Conservation (phyloP, 2,329 filamentous ascomycete genomes). For the Trichoderma guizhouense region DNA sequence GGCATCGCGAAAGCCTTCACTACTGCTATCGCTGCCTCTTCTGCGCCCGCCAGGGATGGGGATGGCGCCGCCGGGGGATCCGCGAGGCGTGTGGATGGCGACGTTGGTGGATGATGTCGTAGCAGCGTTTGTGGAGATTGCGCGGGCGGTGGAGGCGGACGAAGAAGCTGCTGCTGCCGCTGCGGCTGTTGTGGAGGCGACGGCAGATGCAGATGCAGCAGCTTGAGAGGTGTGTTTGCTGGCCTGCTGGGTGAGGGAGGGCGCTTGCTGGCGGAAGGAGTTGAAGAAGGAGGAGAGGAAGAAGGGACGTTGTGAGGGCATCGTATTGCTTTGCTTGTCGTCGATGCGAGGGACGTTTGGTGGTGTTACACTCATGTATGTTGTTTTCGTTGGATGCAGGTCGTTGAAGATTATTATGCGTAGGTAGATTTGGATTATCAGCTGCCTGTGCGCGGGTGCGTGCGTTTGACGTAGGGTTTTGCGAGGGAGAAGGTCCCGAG, state of each 20-base stretch:
- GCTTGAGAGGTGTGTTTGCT: conserved; percentile 34
- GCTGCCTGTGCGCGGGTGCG: background rate
- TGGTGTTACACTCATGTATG: background rate
- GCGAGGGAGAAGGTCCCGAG: background rate
- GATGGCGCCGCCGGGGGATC: conserved; percentile 31
- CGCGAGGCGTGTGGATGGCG: conserved; percentile 31
- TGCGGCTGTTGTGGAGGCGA: conserved; percentile 27
- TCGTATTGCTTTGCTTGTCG: conserved; percentile 23
- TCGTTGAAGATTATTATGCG: background rate
- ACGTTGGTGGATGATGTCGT: conserved; percentile 26
- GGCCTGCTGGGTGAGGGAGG: conserved; percentile 36
- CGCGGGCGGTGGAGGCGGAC: conserved; percentile 22
- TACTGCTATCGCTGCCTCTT: conserved; percentile 71
- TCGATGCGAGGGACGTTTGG: background rate
- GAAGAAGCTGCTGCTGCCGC: conserved; percentile 27
- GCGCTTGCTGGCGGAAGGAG: conserved; percentile 50
- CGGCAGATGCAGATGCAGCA: conserved; percentile 27
- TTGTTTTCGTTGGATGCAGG: background rate
- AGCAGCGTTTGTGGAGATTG: conserved; percentile 26
- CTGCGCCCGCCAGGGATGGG: conserved; percentile 45
- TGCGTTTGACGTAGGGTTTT: conserved; percentile 1
- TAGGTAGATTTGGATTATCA: background rate
- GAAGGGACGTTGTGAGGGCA: conserved; percentile 54
- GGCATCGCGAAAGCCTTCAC: conserved; percentile 72
- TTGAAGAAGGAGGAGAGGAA: conserved; percentile 56